A percentile compares a stretch with the other conserved stretches of the same genome.
Conservation (phyloP, 768 basidiomycete genomes). For the Nevesoporus exiguus region DNA sequence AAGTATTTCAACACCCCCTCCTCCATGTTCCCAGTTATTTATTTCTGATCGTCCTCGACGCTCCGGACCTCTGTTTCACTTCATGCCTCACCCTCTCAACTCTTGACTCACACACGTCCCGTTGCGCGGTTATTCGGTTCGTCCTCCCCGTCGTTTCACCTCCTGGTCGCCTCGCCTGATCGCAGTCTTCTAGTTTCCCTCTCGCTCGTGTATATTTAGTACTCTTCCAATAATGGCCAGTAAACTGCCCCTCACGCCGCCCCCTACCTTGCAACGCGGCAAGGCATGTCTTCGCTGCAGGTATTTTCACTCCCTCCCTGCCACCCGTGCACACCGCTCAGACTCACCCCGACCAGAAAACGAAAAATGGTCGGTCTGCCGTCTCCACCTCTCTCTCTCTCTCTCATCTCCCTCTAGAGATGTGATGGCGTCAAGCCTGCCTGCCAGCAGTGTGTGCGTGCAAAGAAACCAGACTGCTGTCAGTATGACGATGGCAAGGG, state of each 20-base stretch:
- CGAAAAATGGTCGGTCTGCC: conserved; percentile 60
- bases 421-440: conserved; percentile 77
- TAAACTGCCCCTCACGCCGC: conserved; percentile 27
- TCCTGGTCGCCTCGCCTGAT: neutral
- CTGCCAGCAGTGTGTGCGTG: conserved; percentile 74
- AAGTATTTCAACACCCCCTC: conserved; percentile 30
- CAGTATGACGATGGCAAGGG: conserved; percentile 85
- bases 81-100: conserved; percentile 29
- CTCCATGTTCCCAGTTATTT: conserved; percentile 30
- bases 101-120: conserved; percentile 4
- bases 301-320: conserved; percentile 33
- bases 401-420: conserved; percentile 43
- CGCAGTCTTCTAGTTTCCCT: conserved; percentile 17
- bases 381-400: neutral
- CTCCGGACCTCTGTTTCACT: conserved; percentile 7
- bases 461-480: conserved; percentile 72
- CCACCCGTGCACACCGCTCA: conserved; percentile 10
- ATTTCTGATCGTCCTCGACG: conserved; percentile 23
- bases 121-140: conserved; percentile 8
- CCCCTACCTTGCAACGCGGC: conserved; percentile 55
- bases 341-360: conserved; percentile 42
- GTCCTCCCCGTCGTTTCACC: neutral
- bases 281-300: conserved; percentile 74
- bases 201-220: conserved; percentile 36
- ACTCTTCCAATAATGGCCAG: conserved; percentile 35